Evolutionary conservation across 495 filamentous ascomycete species (phyloP), one percentile per base, ranked within the genome.

Genomic region (Hypoxylon subgilvum): DNA sequence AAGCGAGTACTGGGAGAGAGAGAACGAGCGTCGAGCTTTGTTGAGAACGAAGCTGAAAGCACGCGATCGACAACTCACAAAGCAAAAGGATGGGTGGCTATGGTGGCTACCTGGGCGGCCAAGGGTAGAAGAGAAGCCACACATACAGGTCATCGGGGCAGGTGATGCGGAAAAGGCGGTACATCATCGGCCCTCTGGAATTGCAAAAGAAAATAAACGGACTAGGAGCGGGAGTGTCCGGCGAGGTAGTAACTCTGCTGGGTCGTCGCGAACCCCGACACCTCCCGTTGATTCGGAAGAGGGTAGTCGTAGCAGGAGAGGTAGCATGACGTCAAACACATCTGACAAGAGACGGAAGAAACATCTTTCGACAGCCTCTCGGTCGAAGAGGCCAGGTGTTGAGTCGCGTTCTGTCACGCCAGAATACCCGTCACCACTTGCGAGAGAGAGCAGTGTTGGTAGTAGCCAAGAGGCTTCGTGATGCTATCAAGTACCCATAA

Each of bases 1-100:
- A 27, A 82, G 86, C 21, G 92, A 96, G 53, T 98, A 96, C 68
- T 98, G 94, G 94, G 94, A 96, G 61, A 86, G 85, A 55, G 95
- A 98, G 72, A 98, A 98, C 64, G 91, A 94, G 73, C 84, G 91
- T 2, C 89, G 94, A 10, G 82, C 85, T 4, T 70, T 88, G 39
- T 74, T 96, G 30, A 82, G 90, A 35, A 75, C 82, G 40, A 86
- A 87, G 64, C 68, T 94, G 17, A 80, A 82, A 42, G 79, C 83
- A 52, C 81, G 81, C 4, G 84, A 90, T 58, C 80, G 81, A 23
- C 83, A 86, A 50, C 66, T 88, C 21, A 87, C 88, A 5, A 81
- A 80, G 59, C 72, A 84, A 49, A 79, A 88, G 36, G 82, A 88
- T n/a, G 84, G 87, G 18, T 94, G 90, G 90, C 74, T 91, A 30